A percentile compares a stretch with the other conserved stretches of the same genome.
Evolutionary conservation across 441 rosid species (phyloP).

Genomic region (Omphalea diandra): DNA sequence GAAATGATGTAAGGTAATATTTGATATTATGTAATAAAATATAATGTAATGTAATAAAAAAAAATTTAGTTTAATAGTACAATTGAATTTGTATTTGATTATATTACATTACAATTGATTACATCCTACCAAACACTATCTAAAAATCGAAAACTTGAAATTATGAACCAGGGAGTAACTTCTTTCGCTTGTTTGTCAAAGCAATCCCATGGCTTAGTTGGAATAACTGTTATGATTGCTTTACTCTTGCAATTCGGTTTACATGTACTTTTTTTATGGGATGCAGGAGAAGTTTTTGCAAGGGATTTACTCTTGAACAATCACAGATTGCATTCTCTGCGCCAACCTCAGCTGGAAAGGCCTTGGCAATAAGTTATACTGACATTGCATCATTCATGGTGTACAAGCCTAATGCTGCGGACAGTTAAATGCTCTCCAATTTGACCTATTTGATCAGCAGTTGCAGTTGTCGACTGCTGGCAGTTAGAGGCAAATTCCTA

Average conservation of each 20-base stretch:
- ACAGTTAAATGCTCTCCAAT: conserved; percentile 7
- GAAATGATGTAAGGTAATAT: background rate
- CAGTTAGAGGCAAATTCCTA: background rate
- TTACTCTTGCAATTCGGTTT: background rate
- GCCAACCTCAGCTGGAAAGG: conserved; percentile 67
- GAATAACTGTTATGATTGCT: background rate
- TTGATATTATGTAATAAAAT: no score
- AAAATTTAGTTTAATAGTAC: no score
- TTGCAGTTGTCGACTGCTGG: background rate
- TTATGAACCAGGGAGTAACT: background rate
- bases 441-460: background rate
- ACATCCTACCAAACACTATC: no score
- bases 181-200: background rate
- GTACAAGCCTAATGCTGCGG: conserved; percentile 34
- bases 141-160: background rate
- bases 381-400: conserved; percentile 51
- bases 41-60: no score
- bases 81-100: no score
- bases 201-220: background rate
- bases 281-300: conserved; percentile 66
- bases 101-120: no score
- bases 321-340: conserved; percentile 74
- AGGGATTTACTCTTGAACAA: conserved; percentile 41
- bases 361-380: conserved; percentile 55
- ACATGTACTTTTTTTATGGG: background rate